phyloP scores from a whole-genome alignment of 192 early-diverging fungal species.

The Backusella macrospora region DNA sequence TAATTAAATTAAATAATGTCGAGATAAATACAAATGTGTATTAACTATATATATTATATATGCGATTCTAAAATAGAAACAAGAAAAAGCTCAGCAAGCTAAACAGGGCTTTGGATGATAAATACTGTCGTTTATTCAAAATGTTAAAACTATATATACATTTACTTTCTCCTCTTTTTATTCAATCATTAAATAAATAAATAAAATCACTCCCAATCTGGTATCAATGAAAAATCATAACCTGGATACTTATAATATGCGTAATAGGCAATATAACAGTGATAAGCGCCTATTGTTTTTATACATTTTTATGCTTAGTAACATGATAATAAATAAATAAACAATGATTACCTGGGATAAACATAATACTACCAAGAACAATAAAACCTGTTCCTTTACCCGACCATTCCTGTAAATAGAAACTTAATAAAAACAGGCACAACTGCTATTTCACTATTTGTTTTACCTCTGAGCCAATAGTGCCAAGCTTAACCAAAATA shows the following conservation, averaged over 20 bases:
- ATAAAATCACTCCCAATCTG: slow-evolving; percentile 40
- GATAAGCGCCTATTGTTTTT: slow-evolving; percentile 48
- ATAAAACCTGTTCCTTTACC: slow-evolving; percentile 57
- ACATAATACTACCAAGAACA: slow-evolving; percentile 58
- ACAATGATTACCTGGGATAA: slow-evolving; percentile 54
- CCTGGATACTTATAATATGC: slow-evolving; percentile 60
- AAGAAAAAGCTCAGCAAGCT: background rate
- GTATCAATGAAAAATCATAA: slow-evolving; percentile 60
- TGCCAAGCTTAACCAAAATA: slow-evolving; percentile 51
- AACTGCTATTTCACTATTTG: background rate
- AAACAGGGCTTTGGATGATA: background rate
- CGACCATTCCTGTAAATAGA: slow-evolving; percentile 45
- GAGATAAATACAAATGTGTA: no score
- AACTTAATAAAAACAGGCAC: background rate
- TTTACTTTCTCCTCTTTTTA: background rate
- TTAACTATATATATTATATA: background rate
- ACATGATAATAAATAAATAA: background rate
- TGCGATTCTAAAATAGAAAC: background rate
- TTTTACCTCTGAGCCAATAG: slow-evolving; percentile 50
- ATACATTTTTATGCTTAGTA: background rate
- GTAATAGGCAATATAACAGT: slow-evolving; percentile 57
- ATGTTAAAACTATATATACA: background rate
- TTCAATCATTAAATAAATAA: background rate
- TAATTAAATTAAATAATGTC: background rate
- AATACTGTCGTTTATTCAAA: background rate